Evolutionary conservation across 441 rosid genomes (phyloP), one percentile per base, ranked within the genome.

Genomic region (Adansonia rubrostipa): DNA sequence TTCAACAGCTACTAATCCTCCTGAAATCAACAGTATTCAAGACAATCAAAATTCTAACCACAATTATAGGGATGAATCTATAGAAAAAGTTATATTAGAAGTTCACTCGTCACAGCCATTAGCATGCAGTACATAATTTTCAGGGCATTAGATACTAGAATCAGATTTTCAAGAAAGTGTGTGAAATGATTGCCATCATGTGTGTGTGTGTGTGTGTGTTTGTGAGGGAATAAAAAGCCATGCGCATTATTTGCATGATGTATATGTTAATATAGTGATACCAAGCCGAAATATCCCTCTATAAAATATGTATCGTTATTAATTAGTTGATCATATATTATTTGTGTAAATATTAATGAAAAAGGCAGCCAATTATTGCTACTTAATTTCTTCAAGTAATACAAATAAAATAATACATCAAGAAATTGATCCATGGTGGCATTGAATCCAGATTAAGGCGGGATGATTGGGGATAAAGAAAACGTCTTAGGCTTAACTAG

Each of bases 31-130:
- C 73, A 22, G 24, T 50, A 17, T 14, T 54, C 14, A 40, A 58
- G 77, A 73, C 44, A 19, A 20, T 44, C 48, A 15, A 28, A 19
- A 54, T 17, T 15, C 74, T 51, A 15, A 71, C 61, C 61, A 51
- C 15, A 33, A 2, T n/a, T 4, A 51, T 15, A 36, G 50, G 36
- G 47, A 33, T 33, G 48, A 71, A 33, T 33, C 75, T 53, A 54
- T 3, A 33, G 62, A 71, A 15, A 47, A 71, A 71, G 63, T 4
- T 71, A 2, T 14, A 6, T 0, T 50, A 13, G 74, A 50, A 70
- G 60, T 14, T 70, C 44, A 14, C 22, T 71, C 15, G 28, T 51
- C 61, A 36, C 6, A 64, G 48, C 40, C 48, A 5, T 2, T 53
- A 48, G 60, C 17, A 10, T 3, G n/a, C 40, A 6, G 11, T 22